Evolutionary conservation across 1,139 yeast genomes (phyloP).

Genomic region (Debaryomyces coudertii): DNA sequence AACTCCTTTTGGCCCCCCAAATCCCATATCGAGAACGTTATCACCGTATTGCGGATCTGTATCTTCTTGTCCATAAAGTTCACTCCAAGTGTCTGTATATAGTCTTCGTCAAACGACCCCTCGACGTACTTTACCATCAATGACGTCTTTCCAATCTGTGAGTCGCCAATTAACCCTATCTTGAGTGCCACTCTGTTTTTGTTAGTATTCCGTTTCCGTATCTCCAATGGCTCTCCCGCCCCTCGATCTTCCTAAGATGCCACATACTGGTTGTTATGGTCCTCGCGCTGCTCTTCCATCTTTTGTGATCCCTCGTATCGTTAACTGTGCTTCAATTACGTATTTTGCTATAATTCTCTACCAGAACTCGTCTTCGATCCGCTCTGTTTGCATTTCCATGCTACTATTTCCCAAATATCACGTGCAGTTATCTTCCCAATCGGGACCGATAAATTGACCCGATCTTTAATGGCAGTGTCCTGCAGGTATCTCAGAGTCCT

Average conservation of each 20-base stretch:
- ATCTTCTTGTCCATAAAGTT: slow-evolving; percentile 93
- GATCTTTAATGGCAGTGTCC: background rate
- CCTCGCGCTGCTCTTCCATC: slow-evolving; percentile 25
- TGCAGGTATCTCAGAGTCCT: background rate
- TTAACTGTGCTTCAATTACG: background rate
- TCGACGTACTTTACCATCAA: slow-evolving; percentile 97
- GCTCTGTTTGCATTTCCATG: slow-evolving; percentile 4
- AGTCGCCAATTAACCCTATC: slow-evolving; percentile 94
- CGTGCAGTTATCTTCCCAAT: background rate
- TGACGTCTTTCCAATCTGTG: slow-evolving; percentile 97
- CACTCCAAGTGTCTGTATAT: slow-evolving; percentile 92
- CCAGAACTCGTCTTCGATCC: background rate
- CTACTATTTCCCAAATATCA: background rate
- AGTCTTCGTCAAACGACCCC: slow-evolving; percentile 88
- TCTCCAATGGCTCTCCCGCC: background rate
- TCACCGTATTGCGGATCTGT: slow-evolving; percentile 83
- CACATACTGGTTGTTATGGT: slow-evolving; percentile 46
- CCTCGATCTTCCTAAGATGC: background rate
- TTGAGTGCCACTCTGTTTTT: slow-evolving; percentile 69
- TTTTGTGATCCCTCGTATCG: background rate
- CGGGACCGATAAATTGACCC: background rate
- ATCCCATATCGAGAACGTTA: slow-evolving; percentile 94
- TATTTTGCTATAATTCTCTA: background rate
- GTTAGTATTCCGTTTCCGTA: slow-evolving; percentile 17
- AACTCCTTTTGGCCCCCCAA: slow-evolving; percentile 96